Conservation (phyloP, 1,139 yeast species). For the Hyphopichia pseudoburtonii region DNA sequence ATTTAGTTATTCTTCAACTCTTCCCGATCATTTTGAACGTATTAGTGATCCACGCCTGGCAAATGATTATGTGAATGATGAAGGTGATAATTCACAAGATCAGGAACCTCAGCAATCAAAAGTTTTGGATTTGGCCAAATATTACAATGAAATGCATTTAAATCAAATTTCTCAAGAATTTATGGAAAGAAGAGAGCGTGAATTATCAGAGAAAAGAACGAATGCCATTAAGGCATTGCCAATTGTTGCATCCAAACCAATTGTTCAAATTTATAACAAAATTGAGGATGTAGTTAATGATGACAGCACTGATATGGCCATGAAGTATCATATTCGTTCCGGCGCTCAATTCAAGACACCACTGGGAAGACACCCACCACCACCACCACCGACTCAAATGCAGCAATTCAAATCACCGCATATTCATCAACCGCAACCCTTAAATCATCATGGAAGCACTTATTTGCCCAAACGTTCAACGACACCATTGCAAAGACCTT, state of each 20-base stretch:
- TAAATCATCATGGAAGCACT: no score
- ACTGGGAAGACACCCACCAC: not conserved
- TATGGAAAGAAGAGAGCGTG: slow-evolving; percentile 81
- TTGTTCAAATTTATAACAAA: slow-evolving; percentile 87
- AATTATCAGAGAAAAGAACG: slow-evolving; percentile 54
- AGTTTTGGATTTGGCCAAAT: slow-evolving; percentile 65
- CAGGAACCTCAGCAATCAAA: slow-evolving; percentile 20
- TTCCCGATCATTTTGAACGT: no score
- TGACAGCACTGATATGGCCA: not conserved
- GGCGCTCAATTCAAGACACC: no score
- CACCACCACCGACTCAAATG: no score
- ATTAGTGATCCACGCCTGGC: no score
- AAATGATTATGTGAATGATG: no score
- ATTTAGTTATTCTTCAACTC: no score
- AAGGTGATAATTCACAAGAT: no score
- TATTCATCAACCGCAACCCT: not conserved
- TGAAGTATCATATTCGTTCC: not conserved
- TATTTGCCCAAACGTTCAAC: no score
- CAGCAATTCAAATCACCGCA: not conserved
- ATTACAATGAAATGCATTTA: slow-evolving; percentile 74
- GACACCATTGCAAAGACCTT: not conserved
- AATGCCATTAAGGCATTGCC: slow-evolving; percentile 68
- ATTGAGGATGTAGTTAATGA: slow-evolving; percentile 77
- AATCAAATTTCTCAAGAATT: slow-evolving; percentile 84
- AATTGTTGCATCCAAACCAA: slow-evolving; percentile 76